Percentiles rank a stretch among this genome's conserved stretches.
Conservation (phyloP, 495 filamentous ascomycete species). For the Viridothelium virens region DNA sequence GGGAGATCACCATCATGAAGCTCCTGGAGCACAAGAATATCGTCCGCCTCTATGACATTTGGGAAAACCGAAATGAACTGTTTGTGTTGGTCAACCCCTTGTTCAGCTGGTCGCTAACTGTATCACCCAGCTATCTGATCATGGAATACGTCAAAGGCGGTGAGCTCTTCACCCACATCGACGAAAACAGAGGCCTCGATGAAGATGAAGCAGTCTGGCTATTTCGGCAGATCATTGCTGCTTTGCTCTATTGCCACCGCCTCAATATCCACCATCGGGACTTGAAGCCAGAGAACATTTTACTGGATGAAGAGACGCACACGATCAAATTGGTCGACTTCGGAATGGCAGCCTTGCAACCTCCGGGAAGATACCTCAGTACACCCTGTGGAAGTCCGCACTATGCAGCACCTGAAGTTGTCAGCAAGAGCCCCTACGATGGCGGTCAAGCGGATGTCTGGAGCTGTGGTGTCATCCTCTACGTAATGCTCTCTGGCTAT, state of each 20-base stretch:
- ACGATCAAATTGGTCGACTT: constrained; percentile 93
- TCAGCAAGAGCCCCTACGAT: constrained; percentile 62
- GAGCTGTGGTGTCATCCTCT: constrained; percentile 90
- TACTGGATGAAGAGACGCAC: constrained; percentile 56
- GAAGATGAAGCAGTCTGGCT: constrained; percentile 76
- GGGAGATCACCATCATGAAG: constrained; percentile 94
- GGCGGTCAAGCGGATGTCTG: constrained; percentile 84
- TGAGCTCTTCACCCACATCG: constrained; percentile 80
- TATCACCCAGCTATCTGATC: constrained; percentile 69
- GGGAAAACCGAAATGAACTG: constrained; percentile 92
- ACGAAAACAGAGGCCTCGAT: constrained; percentile 52
- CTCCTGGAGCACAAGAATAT: constrained; percentile 90
- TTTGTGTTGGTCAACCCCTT: constrained; percentile 41
- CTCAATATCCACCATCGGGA: constrained; percentile 95
- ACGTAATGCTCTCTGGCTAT: constrained; percentile 66
- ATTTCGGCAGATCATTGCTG: constrained; percentile 91
- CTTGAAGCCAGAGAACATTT: constrained; percentile 94
- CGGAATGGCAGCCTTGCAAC: constrained; percentile 92
- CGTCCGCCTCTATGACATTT: constrained; percentile 84
- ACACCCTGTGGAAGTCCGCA: constrained; percentile 95
- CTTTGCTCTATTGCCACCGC: constrained; percentile 81
- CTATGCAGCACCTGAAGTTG: constrained; percentile 89
- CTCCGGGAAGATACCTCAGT: constrained; percentile 60
- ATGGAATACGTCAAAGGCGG: constrained; percentile 91
- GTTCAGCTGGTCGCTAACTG: constrained; percentile 23